Percentiles rank a stretch among this genome's conserved stretches.
These are phyloP conservation scores for Hippophae rhamnoides DNA, from an alignment of 306 rosid species.

Conservation along the genomic window DNA sequence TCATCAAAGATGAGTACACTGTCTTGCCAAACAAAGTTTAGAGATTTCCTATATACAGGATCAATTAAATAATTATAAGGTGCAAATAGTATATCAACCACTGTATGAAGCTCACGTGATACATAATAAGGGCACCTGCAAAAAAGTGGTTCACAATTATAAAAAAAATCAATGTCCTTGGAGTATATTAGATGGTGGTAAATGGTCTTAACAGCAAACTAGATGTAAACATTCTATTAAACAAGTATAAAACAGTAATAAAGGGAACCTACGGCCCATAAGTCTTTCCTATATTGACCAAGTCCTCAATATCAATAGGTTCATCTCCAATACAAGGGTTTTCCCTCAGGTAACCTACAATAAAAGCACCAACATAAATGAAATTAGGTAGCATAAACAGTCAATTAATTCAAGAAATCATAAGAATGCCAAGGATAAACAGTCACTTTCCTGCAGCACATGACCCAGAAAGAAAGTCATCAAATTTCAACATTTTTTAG, in stretches of 20 bases:
- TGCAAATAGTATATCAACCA: constrained; percentile 73
- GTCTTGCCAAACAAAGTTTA: constrained; percentile 51
- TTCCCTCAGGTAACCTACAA: constrained; percentile 53
- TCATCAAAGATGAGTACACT: constrained; percentile 92
- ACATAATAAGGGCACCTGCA: constrained; percentile 87
- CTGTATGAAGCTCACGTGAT: constrained; percentile 75
- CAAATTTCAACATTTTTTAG: constrained; percentile 7
- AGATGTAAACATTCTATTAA: constrained; percentile 3
- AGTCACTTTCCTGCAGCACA: constrained; percentile 16
- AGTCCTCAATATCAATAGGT: constrained; percentile 85
- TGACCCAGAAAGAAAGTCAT: neutral
- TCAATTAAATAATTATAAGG: constrained; percentile 96
- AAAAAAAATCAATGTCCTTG: constrained; percentile 7
- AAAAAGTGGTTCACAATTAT: constrained; percentile 21
- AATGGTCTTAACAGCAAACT: constrained; percentile 6
- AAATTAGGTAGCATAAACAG: constrained; percentile 17
- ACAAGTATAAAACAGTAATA: constrained; percentile 13
- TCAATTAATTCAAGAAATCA: constrained; percentile 13
- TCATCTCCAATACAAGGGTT: constrained; percentile 88
- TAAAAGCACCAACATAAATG: constrained; percentile 19
- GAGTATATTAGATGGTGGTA: constrained; percentile 2
- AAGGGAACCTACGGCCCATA: constrained; percentile 73
- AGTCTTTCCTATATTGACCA: constrained; percentile 71
- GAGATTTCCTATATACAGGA: constrained; percentile 44
- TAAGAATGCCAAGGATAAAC: constrained; percentile 3